A percentile compares a stretch with the other conserved stretches of the same genome.
phyloP scores from a whole-genome alignment of 441 rosid species.

The Adansonia madagascariensis region DNA sequence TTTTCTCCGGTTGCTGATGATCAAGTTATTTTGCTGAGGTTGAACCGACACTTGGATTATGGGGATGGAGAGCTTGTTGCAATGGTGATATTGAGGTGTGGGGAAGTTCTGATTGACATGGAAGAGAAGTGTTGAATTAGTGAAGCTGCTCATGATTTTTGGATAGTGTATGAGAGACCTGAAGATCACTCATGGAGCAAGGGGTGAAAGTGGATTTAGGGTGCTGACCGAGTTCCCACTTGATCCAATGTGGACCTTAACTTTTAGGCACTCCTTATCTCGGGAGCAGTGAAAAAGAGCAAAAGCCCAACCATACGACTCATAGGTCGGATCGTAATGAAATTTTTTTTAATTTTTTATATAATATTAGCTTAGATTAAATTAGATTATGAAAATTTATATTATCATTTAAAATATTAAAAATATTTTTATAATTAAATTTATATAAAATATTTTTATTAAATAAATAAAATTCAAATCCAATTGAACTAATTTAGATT shows the following conservation, averaged over 20 bases:
- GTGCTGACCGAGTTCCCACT: slow-evolving; percentile 9
- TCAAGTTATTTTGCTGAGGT: slow-evolving; percentile 17
- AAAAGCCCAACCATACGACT: too few relatives aligned
- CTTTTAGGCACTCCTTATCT: slow-evolving; percentile 34
- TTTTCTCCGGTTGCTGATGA: slow-evolving; percentile 40
- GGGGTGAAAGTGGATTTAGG: neutral
- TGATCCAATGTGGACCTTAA: slow-evolving; percentile 24
- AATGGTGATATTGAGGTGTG: slow-evolving; percentile 17
- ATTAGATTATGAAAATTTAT: too few relatives aligned
- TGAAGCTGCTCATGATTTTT: slow-evolving; percentile 39
- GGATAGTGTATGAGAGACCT: slow-evolving; percentile 27
- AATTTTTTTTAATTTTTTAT: too few relatives aligned
- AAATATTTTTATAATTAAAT: too few relatives aligned
- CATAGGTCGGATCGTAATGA: too few relatives aligned
- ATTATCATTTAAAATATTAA: too few relatives aligned
- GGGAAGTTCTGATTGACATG: slow-evolving; percentile 15
- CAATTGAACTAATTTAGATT: too few relatives aligned
- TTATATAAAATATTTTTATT: too few relatives aligned
- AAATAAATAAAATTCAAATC: too few relatives aligned
- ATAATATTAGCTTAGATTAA: too few relatives aligned
- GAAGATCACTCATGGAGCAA: neutral
- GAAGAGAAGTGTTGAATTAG: slow-evolving; percentile 35
- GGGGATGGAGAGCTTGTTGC: slow-evolving; percentile 21
- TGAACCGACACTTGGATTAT: slow-evolving; percentile 29
- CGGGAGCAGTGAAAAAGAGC: neutral